These are phyloP conservation scores for Aspergillus fischeri DNA, from an alignment of 2,329 filamentous ascomycete genomes.

Conservation along the genomic window DNA sequence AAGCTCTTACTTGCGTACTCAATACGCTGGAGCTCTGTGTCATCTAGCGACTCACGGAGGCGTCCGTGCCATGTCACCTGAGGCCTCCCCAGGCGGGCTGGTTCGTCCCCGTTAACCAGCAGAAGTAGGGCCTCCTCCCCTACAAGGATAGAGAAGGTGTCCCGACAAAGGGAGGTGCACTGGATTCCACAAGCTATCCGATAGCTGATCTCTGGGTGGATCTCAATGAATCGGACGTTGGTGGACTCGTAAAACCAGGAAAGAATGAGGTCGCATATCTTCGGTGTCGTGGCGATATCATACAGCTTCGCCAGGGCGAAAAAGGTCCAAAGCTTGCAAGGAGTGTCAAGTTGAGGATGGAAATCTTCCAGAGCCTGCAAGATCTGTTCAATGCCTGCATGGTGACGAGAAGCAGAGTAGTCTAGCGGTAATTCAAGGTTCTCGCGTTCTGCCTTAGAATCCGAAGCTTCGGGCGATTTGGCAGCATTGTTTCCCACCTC, in stretches of 20 bases:
- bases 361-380: constrained; percentile 55
- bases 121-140: constrained; percentile 56
- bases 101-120: constrained; percentile 16
- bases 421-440: constrained; percentile 38
- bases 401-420: constrained; percentile 62
- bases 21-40: constrained; percentile 54
- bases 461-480: background rate
- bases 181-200: constrained; percentile 49
- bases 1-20: constrained; percentile 57
- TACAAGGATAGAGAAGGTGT: constrained; percentile 59
- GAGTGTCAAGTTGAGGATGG: constrained; percentile 58
- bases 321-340: constrained; percentile 64
- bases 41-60: constrained; percentile 45
- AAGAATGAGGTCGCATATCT: constrained; percentile 46
- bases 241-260: constrained; percentile 55
- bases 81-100: constrained; percentile 1
- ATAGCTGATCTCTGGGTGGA: constrained; percentile 59
- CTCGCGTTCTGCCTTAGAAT: background rate
- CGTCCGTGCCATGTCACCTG: constrained; percentile 44
- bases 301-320: constrained; percentile 59
- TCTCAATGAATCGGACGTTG: constrained; percentile 59
- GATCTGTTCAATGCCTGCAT: constrained; percentile 60
- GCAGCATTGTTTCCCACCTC: background rate
- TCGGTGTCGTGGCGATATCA: constrained; percentile 35
- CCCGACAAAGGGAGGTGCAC: constrained; percentile 30